Percentiles rank a stretch among this genome's conserved stretches.
Conservation (phyloP, 441 rosid species). For the Aleurites moluccanus region DNA sequence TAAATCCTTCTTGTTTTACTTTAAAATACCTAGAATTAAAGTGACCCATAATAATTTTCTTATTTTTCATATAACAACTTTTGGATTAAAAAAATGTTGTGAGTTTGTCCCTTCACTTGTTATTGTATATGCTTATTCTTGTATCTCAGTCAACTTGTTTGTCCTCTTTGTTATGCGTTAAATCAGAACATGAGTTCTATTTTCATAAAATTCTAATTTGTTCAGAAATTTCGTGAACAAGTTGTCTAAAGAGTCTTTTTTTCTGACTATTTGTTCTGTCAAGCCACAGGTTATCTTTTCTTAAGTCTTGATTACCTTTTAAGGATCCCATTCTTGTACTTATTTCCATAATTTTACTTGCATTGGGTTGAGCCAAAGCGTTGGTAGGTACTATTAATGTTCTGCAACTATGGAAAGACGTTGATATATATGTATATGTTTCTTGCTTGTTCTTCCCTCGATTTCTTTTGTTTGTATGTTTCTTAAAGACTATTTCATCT, state of each 20-base stretch:
- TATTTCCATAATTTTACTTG: background rate
- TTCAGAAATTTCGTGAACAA: background rate
- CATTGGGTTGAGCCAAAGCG: slow-evolving; percentile 8
- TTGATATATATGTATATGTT: background rate
- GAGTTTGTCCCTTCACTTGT: slow-evolving; percentile 14
- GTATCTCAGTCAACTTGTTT: background rate
- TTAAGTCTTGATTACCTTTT: background rate
- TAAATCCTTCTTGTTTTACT: slow-evolving; percentile 35
- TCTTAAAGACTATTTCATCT: background rate
- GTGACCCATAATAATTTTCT: slow-evolving; percentile 14
- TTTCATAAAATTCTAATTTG: background rate
- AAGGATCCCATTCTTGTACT: slow-evolving; percentile 1
- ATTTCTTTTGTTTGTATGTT: background rate
- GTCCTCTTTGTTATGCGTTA: background rate
- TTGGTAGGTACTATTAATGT: background rate
- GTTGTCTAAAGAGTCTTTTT: background rate
- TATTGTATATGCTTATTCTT: background rate
- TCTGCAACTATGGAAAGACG: slow-evolving; percentile 4
- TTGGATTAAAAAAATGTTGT: slow-evolving; percentile 10
- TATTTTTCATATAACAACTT: slow-evolving; percentile 3
- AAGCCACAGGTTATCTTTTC: background rate
- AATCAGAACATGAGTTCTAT: slow-evolving; percentile 8
- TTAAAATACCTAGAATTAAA: slow-evolving; percentile 30
- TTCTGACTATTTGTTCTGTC: slow-evolving; percentile 1
- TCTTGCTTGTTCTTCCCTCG: background rate